Conservation (phyloP, 2,329 filamentous ascomycete species). For the Colletotrichum acutatum region DNA sequence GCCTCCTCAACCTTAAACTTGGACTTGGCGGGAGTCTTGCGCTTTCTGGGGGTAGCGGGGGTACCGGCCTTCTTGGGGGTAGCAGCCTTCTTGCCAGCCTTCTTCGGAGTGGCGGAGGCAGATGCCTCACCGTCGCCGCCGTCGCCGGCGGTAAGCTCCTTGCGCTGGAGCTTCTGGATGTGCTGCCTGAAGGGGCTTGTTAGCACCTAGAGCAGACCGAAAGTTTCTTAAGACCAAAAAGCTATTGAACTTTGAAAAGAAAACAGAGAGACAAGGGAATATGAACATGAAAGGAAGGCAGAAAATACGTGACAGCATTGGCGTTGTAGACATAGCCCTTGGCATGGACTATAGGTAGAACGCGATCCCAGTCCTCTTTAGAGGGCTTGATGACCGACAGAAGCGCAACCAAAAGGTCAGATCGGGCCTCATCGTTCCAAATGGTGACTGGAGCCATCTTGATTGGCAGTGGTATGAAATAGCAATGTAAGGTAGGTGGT, state of each 20-base stretch:
- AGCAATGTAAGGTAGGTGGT: background rate
- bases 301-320: conserved; percentile 52
- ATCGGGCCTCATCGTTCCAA: conserved; percentile 51
- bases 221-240: no score
- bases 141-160: conserved; percentile 41
- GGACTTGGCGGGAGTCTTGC: conserved; percentile 40
- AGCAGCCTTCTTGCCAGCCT: conserved; percentile 28
- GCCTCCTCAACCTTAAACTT: conserved; percentile 39
- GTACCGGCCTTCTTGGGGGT: conserved; percentile 33
- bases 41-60: conserved; percentile 43
- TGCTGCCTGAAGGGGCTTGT: conserved; percentile 51
- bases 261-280: background rate
- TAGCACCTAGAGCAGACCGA: conserved; percentile 3
- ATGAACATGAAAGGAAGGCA: no score
- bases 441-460: conserved; percentile 29
- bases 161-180: conserved; percentile 56
- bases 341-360: conserved; percentile 45
- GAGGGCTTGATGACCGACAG: conserved; percentile 49
- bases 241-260: no score
- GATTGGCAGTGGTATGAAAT: conserved; percentile 29
- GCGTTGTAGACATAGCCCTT: conserved; percentile 52
- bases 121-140: conserved; percentile 24
- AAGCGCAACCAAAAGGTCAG: conserved; percentile 51
- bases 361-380: conserved; percentile 44
- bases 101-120: no score